Conservation (phyloP, 1,139 yeast species). For the Kazachstania sp. region DNA sequence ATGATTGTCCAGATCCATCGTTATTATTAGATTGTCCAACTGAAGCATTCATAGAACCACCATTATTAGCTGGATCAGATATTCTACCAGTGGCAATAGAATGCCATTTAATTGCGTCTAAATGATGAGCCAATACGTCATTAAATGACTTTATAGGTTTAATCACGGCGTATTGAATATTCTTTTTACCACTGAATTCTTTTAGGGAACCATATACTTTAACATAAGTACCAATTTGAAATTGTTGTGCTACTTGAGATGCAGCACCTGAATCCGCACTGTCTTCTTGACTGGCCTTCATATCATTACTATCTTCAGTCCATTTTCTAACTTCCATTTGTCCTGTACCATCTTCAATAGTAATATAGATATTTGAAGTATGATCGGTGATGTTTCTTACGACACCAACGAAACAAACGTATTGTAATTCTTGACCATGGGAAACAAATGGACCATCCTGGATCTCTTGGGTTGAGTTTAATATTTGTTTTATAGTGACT, state of each 20-base stretch:
- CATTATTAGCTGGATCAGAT: slow-evolving; percentile 11
- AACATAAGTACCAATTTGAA: slow-evolving; percentile 47
- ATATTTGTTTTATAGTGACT: slow-evolving; percentile 73
- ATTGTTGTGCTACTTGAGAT: slow-evolving; percentile 28
- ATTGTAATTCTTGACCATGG: slow-evolving; percentile 53
- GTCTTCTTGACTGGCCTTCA: slow-evolving; percentile 29
- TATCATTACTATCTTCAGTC: slow-evolving; percentile 45
- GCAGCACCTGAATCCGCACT: slow-evolving; percentile 30
- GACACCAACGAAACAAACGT: slow-evolving; percentile 59
- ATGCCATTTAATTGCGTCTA: slow-evolving; percentile 62
- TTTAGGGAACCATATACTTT: slow-evolving; percentile 65
- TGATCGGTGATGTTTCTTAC: slow-evolving; percentile 51
- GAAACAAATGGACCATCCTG: slow-evolving; percentile 71
- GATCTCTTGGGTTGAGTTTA: slow-evolving; percentile 53
- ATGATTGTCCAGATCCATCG: slow-evolving; percentile 23
- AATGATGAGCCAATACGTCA: slow-evolving; percentile 66
- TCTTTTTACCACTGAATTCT: slow-evolving; percentile 58
- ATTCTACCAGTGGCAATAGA: slow-evolving; percentile 34
- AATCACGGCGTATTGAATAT: slow-evolving; percentile 56
- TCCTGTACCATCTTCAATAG: slow-evolving; percentile 84
- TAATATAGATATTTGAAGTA: slow-evolving; percentile 44
- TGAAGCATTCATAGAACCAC: slow-evolving; percentile 2
- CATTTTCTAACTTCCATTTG: slow-evolving; percentile 61
- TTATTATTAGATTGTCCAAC: slow-evolving; percentile 10
- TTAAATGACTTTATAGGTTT: slow-evolving; percentile 59